Evolutionary conservation across 805 yeast genomes (phyloP).

Genomic region (Ogataea nitratoaversa): DNA sequence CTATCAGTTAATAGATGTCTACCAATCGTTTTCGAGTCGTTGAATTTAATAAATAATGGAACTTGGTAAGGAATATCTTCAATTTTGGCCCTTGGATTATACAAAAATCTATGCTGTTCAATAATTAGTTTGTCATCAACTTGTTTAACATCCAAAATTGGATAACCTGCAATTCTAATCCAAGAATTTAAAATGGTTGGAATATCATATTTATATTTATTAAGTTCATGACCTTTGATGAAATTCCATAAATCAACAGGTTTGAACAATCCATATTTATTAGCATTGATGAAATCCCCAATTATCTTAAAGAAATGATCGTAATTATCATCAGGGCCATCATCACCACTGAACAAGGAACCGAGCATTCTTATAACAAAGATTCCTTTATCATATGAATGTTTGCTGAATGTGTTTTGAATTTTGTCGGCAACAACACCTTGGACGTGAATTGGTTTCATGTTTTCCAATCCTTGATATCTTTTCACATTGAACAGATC

Average conservation of each 20-base stretch:
- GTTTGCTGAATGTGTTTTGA: conserved; percentile 44
- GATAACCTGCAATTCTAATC: conserved; percentile 58
- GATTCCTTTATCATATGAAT: conserved; percentile 59
- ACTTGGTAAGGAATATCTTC: conserved; percentile 62
- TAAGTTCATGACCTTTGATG: conserved; percentile 24
- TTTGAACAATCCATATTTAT: conserved; percentile 38
- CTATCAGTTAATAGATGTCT: conserved; percentile 44
- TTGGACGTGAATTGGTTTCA: conserved; percentile 33
- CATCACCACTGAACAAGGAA: conserved; percentile 34
- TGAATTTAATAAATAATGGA: conserved; percentile 46
- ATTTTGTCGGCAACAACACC: conserved; percentile 35
- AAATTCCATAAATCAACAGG: conserved; percentile 52
- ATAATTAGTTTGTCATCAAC: conserved; percentile 28
- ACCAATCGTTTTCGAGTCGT: conserved; percentile 30
- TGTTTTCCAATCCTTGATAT: conserved; percentile 31
- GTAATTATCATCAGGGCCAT: conserved; percentile 26
- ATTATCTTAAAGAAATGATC: conserved; percentile 30
- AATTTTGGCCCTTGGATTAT: conserved; percentile 24
- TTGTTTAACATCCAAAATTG: conserved; percentile 40
- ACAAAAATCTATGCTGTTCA: conserved; percentile 37
- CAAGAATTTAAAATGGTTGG: conserved; percentile 53
- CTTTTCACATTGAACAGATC: conserved; percentile 31
- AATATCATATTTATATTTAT: conserved; percentile 37
- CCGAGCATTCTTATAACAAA: conserved; percentile 50
- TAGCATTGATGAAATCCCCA: conserved; percentile 33